Evolutionary conservation across 208 protist genomes (phyloP).

Genomic region (Acanthamoeba culbertsoni): DNA sequence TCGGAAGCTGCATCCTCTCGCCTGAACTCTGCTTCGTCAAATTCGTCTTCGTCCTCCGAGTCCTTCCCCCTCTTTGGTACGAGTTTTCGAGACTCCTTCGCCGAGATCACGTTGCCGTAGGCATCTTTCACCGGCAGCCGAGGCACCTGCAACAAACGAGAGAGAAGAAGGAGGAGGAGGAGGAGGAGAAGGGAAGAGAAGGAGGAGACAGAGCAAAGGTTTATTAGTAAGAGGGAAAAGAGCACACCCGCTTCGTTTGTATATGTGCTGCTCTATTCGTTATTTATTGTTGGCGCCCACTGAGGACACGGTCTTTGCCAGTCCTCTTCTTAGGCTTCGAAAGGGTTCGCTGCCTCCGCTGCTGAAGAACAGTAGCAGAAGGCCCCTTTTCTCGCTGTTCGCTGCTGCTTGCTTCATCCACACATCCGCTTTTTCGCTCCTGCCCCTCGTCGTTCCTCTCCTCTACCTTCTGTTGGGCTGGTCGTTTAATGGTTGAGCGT

Average conservation of each 20-base stretch:
- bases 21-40: too few relatives aligned
- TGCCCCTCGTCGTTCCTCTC: too few relatives aligned
- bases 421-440: too few relatives aligned
- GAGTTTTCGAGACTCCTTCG: neutral
- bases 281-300: too few relatives aligned
- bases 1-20: neutral
- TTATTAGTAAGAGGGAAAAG: neutral
- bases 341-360: too few relatives aligned
- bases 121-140: constrained; percentile 41
- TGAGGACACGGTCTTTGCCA: too few relatives aligned
- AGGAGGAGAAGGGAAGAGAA: neutral
- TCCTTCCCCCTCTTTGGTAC: neutral
- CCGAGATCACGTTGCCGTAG: neutral
- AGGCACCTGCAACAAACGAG: neutral
- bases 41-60: neutral
- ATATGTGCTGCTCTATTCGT: too few relatives aligned
- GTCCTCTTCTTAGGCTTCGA: too few relatives aligned
- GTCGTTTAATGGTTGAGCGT: neutral
- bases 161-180: neutral
- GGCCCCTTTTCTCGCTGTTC: too few relatives aligned
- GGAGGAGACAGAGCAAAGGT: neutral
- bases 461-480: neutral
- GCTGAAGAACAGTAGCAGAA: too few relatives aligned
- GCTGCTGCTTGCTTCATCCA: too few relatives aligned
- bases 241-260: too few relatives aligned